These are phyloP conservation scores for Leccinum sublutescens DNA, from an alignment of 768 basidiomycete genomes.

Conservation along the genomic window DNA sequence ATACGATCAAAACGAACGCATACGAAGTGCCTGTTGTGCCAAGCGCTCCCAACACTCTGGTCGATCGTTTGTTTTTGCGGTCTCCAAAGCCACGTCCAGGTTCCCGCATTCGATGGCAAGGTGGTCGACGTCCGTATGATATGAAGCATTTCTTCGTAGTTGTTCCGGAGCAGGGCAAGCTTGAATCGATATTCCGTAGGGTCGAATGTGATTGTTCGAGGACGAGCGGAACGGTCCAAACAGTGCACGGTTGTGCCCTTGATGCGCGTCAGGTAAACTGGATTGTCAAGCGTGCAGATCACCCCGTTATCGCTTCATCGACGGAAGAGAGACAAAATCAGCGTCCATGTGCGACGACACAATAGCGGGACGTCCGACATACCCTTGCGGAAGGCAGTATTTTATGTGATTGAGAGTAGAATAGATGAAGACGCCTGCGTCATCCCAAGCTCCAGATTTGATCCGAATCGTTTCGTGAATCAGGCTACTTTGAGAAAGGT, in stretches of 20 bases:
- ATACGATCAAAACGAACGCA: slow-evolving; percentile 33
- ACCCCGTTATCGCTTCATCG: slow-evolving; percentile 87
- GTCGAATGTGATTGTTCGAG: slow-evolving; percentile 94
- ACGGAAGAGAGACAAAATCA: neutral
- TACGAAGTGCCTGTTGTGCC: slow-evolving; percentile 91
- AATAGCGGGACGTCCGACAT: slow-evolving; percentile 26
- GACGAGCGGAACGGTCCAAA: slow-evolving; percentile 92
- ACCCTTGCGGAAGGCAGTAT: slow-evolving; percentile 96
- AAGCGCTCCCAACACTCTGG: slow-evolving; percentile 92
- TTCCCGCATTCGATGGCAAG: slow-evolving; percentile 98
- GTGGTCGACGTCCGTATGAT: slow-evolving; percentile 95
- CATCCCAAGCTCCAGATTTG: slow-evolving; percentile 99
- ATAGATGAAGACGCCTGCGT: slow-evolving; percentile 94
- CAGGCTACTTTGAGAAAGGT: slow-evolving; percentile 40
- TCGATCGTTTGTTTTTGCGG: slow-evolving; percentile 82
- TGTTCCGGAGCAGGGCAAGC: slow-evolving; percentile 89
- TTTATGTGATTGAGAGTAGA: slow-evolving; percentile 99
- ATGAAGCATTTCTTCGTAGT: slow-evolving; percentile 95
- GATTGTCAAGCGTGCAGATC: slow-evolving; percentile 97
- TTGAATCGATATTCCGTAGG: slow-evolving; percentile 99
- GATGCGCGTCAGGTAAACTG: slow-evolving; percentile 95
- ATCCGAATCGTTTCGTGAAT: slow-evolving; percentile 99
- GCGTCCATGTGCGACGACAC: neutral
- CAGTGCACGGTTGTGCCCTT: slow-evolving; percentile 97
- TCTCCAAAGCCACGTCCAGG: slow-evolving; percentile 93